Percentiles rank a stretch among this genome's conserved stretches.
Evolutionary conservation across 2,329 filamentous ascomycete genomes (phyloP).

Genomic region (Macrophomina pseudophaseolina): DNA sequence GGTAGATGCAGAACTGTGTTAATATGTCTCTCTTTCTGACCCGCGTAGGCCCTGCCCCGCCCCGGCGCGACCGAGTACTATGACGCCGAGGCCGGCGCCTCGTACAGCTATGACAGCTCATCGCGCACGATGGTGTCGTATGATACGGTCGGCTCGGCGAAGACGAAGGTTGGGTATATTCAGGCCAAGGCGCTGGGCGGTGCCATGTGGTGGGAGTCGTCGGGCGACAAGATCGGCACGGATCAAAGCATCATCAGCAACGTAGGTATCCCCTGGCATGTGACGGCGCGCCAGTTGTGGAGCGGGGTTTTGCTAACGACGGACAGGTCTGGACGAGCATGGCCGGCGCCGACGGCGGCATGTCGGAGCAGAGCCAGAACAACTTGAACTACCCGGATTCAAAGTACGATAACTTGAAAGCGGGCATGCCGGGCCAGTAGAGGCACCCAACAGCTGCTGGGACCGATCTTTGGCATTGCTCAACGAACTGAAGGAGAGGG

Average conservation of each 20-base stretch:
- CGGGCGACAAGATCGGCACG: constrained; percentile 71
- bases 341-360: constrained; percentile 44
- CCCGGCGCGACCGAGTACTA: constrained; percentile 66
- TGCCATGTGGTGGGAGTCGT: constrained; percentile 97
- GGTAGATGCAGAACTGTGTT: no score
- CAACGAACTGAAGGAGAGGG: no score
- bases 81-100: constrained; percentile 70
- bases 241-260: constrained; percentile 65
- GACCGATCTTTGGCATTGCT: no score
- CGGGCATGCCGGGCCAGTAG: constrained; percentile 45
- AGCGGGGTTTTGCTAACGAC: neutral
- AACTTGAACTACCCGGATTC: constrained; percentile 58
- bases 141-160: constrained; percentile 69
- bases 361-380: constrained; percentile 56
- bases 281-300: neutral
- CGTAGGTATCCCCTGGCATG: constrained; percentile 32
- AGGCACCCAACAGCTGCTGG: no score
- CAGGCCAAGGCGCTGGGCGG: constrained; percentile 70
- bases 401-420: constrained; percentile 60
- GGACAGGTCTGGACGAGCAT: constrained; percentile 44
- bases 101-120: constrained; percentile 73
- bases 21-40: no score
- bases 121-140: constrained; percentile 76
- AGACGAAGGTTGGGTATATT: constrained; percentile 74
- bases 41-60: constrained; percentile 66